Evolutionary conservation across 208 protist genomes (phyloP), one percentile per base, ranked within the genome.

Genomic region (Acanthamoeba lenticulata): DNA sequence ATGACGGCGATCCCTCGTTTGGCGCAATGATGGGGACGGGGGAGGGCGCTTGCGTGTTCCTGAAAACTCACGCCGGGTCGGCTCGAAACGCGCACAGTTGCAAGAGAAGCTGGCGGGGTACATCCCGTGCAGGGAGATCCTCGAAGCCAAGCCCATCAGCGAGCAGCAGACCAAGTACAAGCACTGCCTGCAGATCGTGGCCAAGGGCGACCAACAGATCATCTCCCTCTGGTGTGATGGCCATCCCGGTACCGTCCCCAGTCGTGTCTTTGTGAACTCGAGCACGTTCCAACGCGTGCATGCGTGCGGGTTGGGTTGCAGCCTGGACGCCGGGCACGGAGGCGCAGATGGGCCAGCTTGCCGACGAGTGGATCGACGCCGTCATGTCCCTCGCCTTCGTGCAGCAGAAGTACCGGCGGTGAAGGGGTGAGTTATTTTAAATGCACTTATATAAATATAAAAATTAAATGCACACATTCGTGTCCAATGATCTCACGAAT

Each of bases 301-400:
- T 29, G n/a, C 49, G 38, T 6, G 15, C n/a, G n/a, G n/a, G n/a
- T n/a, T n/a, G n/a, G n/a, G 36, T 40, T 49, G 38, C 52, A 90
- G 47, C 21, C n/a, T 90, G 52, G 83, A 15, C n/a, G 3, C 24
- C 21, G 34, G 57, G 32, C 11, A 90, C 29, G 29, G 34, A 90
- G 4, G 52, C 7, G 21, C 29, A 90, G 36, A 4, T 90, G 47
- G 17, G 1, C 1, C 47, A 47, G 6, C 49, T 4, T 19, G 83
- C 7, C 11, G 83, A 90, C 21, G 83, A 90, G 83, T 90, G 83
- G 83, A 69, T 90, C 2, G 57, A 90, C 55, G 36, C 83, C 24
- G 38, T 90, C 52, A 44, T 90, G 83, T 90, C 52, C 27, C 83
- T 90, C 27, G 24, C 83, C 52, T 90, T 69, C 29, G 83, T 90